Evolutionary conservation across 352 stramenopile species (phyloP).

Genomic region (Globisporangium cystogenes): DNA sequence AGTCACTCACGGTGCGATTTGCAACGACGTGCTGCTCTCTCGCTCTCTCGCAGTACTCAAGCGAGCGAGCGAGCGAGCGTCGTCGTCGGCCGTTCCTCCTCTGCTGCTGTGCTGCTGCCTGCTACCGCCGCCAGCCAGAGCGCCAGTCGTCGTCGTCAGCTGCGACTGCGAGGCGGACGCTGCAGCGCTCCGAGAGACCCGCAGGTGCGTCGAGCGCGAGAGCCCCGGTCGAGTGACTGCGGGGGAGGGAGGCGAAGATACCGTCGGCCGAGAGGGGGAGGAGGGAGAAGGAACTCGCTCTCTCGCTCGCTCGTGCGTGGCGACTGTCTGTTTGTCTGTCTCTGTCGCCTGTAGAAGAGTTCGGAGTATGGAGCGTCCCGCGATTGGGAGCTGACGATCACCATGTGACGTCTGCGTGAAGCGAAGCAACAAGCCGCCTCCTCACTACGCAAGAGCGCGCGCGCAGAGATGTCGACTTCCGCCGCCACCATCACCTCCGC

Average conservation of each 20-base stretch:
- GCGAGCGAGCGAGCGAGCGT: too few relatives aligned
- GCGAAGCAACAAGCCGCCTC: slow-evolving; percentile 2
- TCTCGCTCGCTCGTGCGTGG: neutral
- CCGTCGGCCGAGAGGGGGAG: neutral
- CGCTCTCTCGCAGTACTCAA: too few relatives aligned
- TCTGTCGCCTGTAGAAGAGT: neutral
- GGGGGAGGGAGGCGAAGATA: neutral
- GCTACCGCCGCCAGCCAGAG: too few relatives aligned
- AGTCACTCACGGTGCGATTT: too few relatives aligned
- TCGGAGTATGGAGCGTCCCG: neutral
- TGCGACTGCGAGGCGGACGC: too few relatives aligned
- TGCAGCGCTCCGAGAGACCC: too few relatives aligned
- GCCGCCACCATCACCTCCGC: neutral
- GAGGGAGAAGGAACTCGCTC: slow-evolving; percentile 14
- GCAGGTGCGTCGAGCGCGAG: too few relatives aligned
- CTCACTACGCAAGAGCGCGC: neutral
- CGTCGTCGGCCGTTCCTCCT: too few relatives aligned
- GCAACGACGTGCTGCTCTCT: too few relatives aligned
- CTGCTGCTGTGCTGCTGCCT: too few relatives aligned
- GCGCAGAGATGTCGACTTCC: neutral
- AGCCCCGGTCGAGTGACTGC: too few relatives aligned
- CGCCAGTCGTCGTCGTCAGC: too few relatives aligned
- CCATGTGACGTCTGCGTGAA: neutral
- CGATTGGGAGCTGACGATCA: neutral
- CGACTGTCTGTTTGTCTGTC: slow-evolving; percentile 7